phyloP scores from a whole-genome alignment of 2,329 filamentous ascomycete genomes.

The Stagonosporopsis chrysanthemi region DNA sequence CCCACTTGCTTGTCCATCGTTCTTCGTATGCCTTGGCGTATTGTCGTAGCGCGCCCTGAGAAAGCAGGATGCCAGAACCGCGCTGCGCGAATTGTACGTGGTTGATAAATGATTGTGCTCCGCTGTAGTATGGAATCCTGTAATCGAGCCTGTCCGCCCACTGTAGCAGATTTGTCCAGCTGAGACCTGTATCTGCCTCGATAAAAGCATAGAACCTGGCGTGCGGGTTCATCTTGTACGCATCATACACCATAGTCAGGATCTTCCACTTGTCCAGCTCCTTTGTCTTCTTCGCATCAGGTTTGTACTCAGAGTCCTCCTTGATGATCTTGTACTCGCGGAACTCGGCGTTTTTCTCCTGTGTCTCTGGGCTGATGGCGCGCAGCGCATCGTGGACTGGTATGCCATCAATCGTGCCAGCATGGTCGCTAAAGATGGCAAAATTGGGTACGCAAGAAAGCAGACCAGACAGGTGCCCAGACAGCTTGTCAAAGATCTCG shows the following conservation, averaged over 20 bases:
- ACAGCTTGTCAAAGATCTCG: slow-evolving; percentile 63
- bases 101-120: slow-evolving; percentile 48
- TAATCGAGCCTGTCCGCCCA: slow-evolving; percentile 51
- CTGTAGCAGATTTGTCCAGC: slow-evolving; percentile 50
- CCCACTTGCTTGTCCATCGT: slow-evolving; percentile 44
- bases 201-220: slow-evolving; percentile 46
- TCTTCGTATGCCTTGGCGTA: slow-evolving; percentile 43
- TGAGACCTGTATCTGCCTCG: slow-evolving; percentile 45
- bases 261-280: slow-evolving; percentile 67
- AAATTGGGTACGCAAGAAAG: slow-evolving; percentile 64
- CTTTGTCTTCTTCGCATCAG: slow-evolving; percentile 54
- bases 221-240: slow-evolving; percentile 47
- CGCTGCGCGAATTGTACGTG: slow-evolving; percentile 52
- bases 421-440: slow-evolving; percentile 66
- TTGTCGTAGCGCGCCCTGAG: slow-evolving; percentile 49
- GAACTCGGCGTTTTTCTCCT: slow-evolving; percentile 57
- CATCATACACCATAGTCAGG: slow-evolving; percentile 62
- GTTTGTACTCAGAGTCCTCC: slow-evolving; percentile 53
- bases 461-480: slow-evolving; percentile 62
- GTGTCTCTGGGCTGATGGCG: slow-evolving; percentile 46
- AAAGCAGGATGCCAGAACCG: slow-evolving; percentile 54
- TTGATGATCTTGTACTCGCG: slow-evolving; percentile 59
- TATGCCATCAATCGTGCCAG: slow-evolving; percentile 59
- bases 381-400: slow-evolving; percentile 60
- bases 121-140: slow-evolving; percentile 53